Evolutionary conservation across 352 stramenopile genomes (phyloP).

Genomic region (Hyaloperonospora arabidopsidis): DNA sequence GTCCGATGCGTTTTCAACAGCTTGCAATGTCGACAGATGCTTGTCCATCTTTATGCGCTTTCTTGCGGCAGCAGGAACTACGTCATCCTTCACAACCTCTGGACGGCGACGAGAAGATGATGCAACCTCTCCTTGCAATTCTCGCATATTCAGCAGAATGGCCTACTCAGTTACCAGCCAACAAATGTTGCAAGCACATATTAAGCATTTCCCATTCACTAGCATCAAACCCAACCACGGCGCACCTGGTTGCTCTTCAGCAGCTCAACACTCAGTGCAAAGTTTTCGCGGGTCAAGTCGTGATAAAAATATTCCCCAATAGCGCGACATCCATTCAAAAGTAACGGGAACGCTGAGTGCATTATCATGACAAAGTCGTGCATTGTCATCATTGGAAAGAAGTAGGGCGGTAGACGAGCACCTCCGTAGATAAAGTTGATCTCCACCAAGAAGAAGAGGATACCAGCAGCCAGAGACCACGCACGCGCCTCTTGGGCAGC

Average conservation of each 20-base stretch:
- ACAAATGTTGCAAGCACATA: slow-evolving; percentile 3
- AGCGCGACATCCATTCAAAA: slow-evolving; percentile 95
- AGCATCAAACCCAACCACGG: not conserved
- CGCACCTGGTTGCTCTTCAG: slow-evolving; percentile 74
- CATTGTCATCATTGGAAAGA: slow-evolving; percentile 82
- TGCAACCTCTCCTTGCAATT: slow-evolving; percentile 72
- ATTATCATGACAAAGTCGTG: slow-evolving; percentile 89
- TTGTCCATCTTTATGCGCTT: slow-evolving; percentile 70
- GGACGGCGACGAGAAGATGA: slow-evolving; percentile 44
- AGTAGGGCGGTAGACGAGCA: slow-evolving; percentile 38
- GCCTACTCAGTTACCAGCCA: slow-evolving; percentile 24
- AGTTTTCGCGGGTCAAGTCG: slow-evolving; percentile 64
- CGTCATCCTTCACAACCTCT: slow-evolving; percentile 45
- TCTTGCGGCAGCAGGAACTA: slow-evolving; percentile 40
- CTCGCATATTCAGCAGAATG: slow-evolving; percentile 68
- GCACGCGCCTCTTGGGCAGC: slow-evolving; percentile 78
- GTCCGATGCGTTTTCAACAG: slow-evolving; percentile 7
- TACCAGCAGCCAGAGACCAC: slow-evolving; percentile 90
- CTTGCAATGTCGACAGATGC: slow-evolving; percentile 16
- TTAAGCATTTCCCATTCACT: not conserved
- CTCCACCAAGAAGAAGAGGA: slow-evolving; percentile 92
- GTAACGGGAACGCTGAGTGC: slow-evolving; percentile 91
- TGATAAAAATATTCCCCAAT: slow-evolving; percentile 88
- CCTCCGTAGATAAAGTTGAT: slow-evolving; percentile 85
- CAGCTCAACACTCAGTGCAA: slow-evolving; percentile 60